These are phyloP conservation scores for Botrytis fabae DNA, from an alignment of 2,329 filamentous ascomycete genomes.

Conservation along the genomic window DNA sequence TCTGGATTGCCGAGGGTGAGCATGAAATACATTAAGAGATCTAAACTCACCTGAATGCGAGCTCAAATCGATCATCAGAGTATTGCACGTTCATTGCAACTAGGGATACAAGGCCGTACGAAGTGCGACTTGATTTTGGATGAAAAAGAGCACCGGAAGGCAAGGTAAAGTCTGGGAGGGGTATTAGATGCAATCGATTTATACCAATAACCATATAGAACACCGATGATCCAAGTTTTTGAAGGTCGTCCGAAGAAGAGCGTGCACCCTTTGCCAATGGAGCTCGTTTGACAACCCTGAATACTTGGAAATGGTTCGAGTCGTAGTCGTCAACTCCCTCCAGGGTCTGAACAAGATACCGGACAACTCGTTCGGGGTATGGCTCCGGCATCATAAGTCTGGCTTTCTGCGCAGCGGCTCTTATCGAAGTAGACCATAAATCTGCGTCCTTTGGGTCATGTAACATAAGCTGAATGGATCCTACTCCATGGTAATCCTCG, in stretches of 20 bases:
- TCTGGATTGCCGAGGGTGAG: background rate
- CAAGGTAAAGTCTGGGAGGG: slow-evolving; percentile 58
- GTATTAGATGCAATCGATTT: slow-evolving; percentile 68
- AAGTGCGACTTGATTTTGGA: slow-evolving; percentile 49
- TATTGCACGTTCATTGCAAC: slow-evolving; percentile 59
- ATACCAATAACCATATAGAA: slow-evolving; percentile 69
- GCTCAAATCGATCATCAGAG: slow-evolving; percentile 64
- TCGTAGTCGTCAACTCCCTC: slow-evolving; percentile 70
- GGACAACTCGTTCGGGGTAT: slow-evolving; percentile 59
- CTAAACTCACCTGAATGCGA: slow-evolving; percentile 53
- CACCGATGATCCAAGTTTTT: slow-evolving; percentile 63
- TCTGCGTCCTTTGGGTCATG: slow-evolving; percentile 64
- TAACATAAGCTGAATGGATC: slow-evolving; percentile 64
- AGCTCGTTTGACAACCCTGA: slow-evolving; percentile 66
- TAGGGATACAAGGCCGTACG: slow-evolving; percentile 64
- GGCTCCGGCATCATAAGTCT: slow-evolving; percentile 52
- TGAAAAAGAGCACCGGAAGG: slow-evolving; percentile 46
- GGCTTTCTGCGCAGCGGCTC: slow-evolving; percentile 57
- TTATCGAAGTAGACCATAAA: slow-evolving; percentile 63
- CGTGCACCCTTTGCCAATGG: slow-evolving; percentile 52
- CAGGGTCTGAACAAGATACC: slow-evolving; percentile 61
- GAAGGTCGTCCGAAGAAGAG: slow-evolving; percentile 65
- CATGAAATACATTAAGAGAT: background rate
- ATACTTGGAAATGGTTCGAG: slow-evolving; percentile 65
- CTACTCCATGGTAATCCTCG: slow-evolving; percentile 60